Percentiles rank a stretch among this genome's conserved stretches.
phyloP scores from a whole-genome alignment of 2,329 filamentous ascomycete genomes.

The Pseudogymnoascus sp. region DNA sequence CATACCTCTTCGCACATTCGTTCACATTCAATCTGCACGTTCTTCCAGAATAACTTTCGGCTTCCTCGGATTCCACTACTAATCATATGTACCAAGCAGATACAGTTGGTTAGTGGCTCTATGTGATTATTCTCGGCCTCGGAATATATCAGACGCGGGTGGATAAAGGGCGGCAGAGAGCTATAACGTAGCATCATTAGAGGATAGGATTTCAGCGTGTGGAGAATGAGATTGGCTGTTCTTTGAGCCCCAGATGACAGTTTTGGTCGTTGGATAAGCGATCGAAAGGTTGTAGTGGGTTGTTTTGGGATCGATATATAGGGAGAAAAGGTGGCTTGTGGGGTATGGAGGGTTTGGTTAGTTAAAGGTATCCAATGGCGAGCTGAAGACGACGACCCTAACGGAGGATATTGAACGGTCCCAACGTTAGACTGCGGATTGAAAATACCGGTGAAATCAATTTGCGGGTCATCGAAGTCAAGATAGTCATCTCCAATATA shows the following conservation, averaged over 20 bases:
- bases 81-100: slow-evolving; percentile 35
- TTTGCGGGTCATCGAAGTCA: slow-evolving; percentile 18
- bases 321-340: slow-evolving; percentile 13
- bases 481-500: slow-evolving; percentile 13
- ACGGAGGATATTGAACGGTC: slow-evolving; percentile 13
- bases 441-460: slow-evolving; percentile 19
- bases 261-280: slow-evolving; percentile 24
- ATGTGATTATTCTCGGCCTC: slow-evolving; percentile 20
- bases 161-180: slow-evolving; percentile 36
- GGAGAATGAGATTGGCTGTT: slow-evolving; percentile 30
- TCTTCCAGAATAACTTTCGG: slow-evolving; percentile 37
- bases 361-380: slow-evolving; percentile 14
- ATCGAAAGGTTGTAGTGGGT: slow-evolving; percentile 20
- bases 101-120: slow-evolving; percentile 34
- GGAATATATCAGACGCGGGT: slow-evolving; percentile 25
- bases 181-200: slow-evolving; percentile 31
- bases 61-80: slow-evolving; percentile 25
- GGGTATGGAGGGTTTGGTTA: slow-evolving; percentile 12
- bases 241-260: slow-evolving; percentile 24
- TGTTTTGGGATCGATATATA: slow-evolving; percentile 20
- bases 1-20: slow-evolving; percentile 29
- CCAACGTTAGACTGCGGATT: slow-evolving; percentile 15
- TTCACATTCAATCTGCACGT: slow-evolving; percentile 36
- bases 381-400: slow-evolving; percentile 12
- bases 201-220: slow-evolving; percentile 35